Evolutionary conservation across 78 protist genomes (phyloP).

Genomic region (Dictyostelium firmibasis): DNA sequence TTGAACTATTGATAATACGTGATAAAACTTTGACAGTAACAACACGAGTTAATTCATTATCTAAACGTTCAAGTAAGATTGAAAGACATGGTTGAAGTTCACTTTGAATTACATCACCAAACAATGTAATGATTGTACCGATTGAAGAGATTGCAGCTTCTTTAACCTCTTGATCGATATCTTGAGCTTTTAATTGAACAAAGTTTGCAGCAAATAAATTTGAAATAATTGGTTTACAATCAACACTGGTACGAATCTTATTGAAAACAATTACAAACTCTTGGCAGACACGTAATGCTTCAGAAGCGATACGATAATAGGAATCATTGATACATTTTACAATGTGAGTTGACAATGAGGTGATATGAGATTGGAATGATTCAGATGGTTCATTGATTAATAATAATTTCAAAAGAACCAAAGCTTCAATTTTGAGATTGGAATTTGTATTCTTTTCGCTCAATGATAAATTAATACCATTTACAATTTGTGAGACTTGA

Average conservation of each 20-base stretch:
- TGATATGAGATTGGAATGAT: slow-evolving; percentile 50
- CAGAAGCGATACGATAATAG: slow-evolving; percentile 88
- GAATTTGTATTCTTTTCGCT: slow-evolving; percentile 63
- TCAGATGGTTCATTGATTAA: slow-evolving; percentile 71
- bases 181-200: slow-evolving; percentile 87
- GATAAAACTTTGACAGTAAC: slow-evolving; percentile 78
- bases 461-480: slow-evolving; percentile 65
- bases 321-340: slow-evolving; percentile 83
- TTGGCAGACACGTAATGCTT: slow-evolving; percentile 88
- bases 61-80: slow-evolving; percentile 87
- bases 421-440: slow-evolving; percentile 83
- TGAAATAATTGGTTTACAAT: not conserved
- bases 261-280: slow-evolving; percentile 73
- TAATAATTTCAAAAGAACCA: slow-evolving; percentile 67
- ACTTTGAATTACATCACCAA: slow-evolving; percentile 78
- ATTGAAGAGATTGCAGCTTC: slow-evolving; percentile 89
- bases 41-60: slow-evolving; percentile 94
- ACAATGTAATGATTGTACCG: slow-evolving; percentile 80
- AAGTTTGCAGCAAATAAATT: slow-evolving; percentile 59
- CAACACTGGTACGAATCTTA: not conserved
- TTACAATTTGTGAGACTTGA: slow-evolving; percentile 26
- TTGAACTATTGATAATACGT: slow-evolving; percentile 12
- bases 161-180: slow-evolving; percentile 96
- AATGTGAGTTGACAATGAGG: slow-evolving; percentile 30
- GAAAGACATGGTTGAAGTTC: slow-evolving; percentile 23